Percentiles rank a stretch among this genome's conserved stretches.
Conservation (phyloP, 1,284 basidiomycete genomes). For the Pseudozyma sp. region DNA sequence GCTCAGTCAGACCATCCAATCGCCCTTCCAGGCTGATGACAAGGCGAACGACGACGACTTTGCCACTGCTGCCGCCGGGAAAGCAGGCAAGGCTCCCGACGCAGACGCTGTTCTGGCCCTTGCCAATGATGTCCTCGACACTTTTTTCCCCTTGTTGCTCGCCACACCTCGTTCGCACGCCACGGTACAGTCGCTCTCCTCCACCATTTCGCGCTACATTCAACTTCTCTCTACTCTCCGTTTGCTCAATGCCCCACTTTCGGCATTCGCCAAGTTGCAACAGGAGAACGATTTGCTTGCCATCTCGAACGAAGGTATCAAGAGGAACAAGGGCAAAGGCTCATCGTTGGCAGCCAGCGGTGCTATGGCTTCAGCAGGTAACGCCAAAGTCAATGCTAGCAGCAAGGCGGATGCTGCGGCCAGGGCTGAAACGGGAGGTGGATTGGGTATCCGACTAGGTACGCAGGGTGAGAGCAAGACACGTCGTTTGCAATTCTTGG, state of each 20-base stretch:
- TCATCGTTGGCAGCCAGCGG: constrained; percentile 31
- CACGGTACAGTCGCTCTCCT: constrained; percentile 34
- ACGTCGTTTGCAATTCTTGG: constrained; percentile 31
- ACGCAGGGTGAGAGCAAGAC: constrained; percentile 41
- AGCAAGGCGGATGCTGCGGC: constrained; percentile 29
- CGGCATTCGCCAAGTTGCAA: constrained; percentile 50
- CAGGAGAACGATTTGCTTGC: constrained; percentile 32
- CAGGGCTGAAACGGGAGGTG: constrained; percentile 56
- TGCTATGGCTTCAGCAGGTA: constrained; percentile 39
- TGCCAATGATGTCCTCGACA: constrained; percentile 51
- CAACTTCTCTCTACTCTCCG: constrained; percentile 29
- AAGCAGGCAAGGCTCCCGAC: constrained; percentile 15
- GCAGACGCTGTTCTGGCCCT: constrained; percentile 35
- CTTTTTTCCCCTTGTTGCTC: constrained; percentile 51
- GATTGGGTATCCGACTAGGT: constrained; percentile 42
- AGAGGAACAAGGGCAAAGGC: constrained; percentile 10
- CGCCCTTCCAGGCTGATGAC: constrained; percentile 12
- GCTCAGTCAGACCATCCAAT: constrained; percentile 39
- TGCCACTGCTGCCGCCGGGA: constrained; percentile 6
- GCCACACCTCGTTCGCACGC: constrained; percentile 36
- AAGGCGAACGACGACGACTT: background rate
- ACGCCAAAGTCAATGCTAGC: constrained; percentile 26
- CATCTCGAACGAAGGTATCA: background rate
- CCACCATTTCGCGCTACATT: constrained; percentile 39
- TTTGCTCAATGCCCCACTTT: constrained; percentile 45